Percentiles rank a stretch among this genome's conserved stretches.
Conservation (phyloP, 352 stramenopile species). For the Pythium brassicae region DNA sequence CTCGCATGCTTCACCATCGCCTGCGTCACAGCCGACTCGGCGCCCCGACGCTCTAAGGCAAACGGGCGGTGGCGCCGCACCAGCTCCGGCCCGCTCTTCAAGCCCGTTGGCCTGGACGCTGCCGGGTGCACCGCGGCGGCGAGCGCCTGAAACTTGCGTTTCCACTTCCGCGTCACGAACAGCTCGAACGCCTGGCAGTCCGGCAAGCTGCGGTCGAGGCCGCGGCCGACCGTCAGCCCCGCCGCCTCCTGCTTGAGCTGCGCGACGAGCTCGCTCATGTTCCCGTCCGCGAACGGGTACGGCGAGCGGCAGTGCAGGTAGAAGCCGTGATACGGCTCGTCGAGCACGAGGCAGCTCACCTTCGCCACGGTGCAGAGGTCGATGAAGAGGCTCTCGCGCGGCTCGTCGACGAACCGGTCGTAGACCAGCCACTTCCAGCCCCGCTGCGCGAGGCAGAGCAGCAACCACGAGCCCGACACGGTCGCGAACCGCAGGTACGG, state of each 20-base stretch:
- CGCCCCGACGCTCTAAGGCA: not conserved
- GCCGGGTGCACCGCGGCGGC: slow-evolving; percentile 28
- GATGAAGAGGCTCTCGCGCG: slow-evolving; percentile 80
- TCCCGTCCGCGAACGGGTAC: slow-evolving; percentile 90
- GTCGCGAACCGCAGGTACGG: slow-evolving; percentile 89
- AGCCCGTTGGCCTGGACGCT: too few relatives aligned
- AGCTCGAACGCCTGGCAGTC: slow-evolving; percentile 91
- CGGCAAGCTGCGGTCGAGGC: slow-evolving; percentile 73
- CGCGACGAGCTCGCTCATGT: slow-evolving; percentile 89
- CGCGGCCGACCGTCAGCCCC: slow-evolving; percentile 78
- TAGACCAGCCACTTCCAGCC: slow-evolving; percentile 90
- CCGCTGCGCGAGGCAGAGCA: slow-evolving; percentile 67
- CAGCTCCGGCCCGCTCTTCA: slow-evolving; percentile 5
- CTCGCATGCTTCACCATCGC: slow-evolving; percentile 46
- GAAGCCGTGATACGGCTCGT: slow-evolving; percentile 91
- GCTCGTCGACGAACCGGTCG: slow-evolving; percentile 68
- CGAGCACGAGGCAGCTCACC: slow-evolving; percentile 88
- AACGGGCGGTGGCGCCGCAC: slow-evolving; percentile 14
- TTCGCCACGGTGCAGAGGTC: slow-evolving; percentile 95
- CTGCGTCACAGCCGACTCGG: slow-evolving; percentile 24
- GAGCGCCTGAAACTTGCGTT: slow-evolving; percentile 74
- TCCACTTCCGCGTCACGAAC: slow-evolving; percentile 88
- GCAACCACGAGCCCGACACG: slow-evolving; percentile 79
- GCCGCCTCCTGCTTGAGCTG: slow-evolving; percentile 90
- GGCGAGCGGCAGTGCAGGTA: slow-evolving; percentile 94